Evolutionary conservation across 2,329 filamentous ascomycete genomes (phyloP).

Genomic region (Emericellopsis atlantica): DNA sequence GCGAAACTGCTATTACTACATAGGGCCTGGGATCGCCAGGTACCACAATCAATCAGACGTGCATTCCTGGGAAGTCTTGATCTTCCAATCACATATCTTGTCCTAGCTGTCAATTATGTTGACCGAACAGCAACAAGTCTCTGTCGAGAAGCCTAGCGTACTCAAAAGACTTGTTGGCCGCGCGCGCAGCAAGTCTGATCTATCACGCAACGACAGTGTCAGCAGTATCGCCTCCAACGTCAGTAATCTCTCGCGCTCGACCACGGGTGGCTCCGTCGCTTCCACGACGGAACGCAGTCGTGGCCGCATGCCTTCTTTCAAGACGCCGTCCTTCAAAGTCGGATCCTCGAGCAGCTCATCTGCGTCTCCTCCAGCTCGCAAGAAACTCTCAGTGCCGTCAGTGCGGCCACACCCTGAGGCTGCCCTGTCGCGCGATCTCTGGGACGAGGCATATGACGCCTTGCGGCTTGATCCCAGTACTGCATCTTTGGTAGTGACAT

Average conservation of each 20-base stretch:
- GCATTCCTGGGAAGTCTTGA: neutral
- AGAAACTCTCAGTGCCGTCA: slow-evolving; percentile 1
- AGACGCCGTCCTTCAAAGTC: neutral
- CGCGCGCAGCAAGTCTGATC: neutral
- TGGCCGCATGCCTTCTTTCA: neutral
- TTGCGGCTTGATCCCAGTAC: slow-evolving; percentile 15
- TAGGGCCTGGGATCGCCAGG: neutral
- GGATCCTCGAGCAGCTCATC: neutral
- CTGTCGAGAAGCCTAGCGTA: neutral
- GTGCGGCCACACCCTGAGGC: slow-evolving; percentile 4
- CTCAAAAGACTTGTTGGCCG: neutral
- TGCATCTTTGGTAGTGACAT: slow-evolving; percentile 17
- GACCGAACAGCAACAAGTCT: neutral
- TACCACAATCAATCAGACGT: neutral
- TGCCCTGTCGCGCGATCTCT: slow-evolving; percentile 13
- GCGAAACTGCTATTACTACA: no score
- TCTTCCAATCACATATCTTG: neutral
- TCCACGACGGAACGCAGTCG: neutral
- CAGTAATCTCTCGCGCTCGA: neutral
- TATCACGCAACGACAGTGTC: neutral
- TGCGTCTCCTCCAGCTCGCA: neutral
- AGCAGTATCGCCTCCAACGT: neutral
- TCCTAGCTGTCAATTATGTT: no score
- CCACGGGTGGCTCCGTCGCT: neutral
- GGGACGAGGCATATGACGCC: slow-evolving; percentile 20